Conservation (phyloP, 164 flowering plant genomes). For the Umbellularia californica region DNA sequence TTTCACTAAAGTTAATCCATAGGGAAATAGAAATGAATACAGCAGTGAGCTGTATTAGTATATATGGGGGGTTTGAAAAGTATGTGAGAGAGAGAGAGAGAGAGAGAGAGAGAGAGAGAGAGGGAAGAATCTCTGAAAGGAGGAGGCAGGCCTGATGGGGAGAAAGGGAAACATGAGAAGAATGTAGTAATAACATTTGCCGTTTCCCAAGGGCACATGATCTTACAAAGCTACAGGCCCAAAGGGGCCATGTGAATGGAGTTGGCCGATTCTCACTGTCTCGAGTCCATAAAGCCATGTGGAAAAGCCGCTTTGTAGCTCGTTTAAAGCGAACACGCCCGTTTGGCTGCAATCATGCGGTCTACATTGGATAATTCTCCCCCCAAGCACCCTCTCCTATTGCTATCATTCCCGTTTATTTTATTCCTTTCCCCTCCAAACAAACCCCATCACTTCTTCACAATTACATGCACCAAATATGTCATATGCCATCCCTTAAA, state of each 20-base stretch:
- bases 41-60: not conserved
- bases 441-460: not conserved
- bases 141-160: not conserved
- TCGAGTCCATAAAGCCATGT: conserved; percentile 48
- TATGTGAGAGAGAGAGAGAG: not conserved
- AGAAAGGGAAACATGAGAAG: conserved; percentile 10
- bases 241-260: conserved; percentile 12
- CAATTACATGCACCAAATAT: not conserved
- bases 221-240: conserved; percentile 5
- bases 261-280: conserved; percentile 13
- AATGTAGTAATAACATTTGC: conserved; percentile 11
- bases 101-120: not conserved
- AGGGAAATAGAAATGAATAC: not conserved
- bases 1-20: no score
- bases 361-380: conserved; percentile 47
- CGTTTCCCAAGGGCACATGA: conserved; percentile 31
- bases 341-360: conserved; percentile 75
- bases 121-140: conserved; percentile 1
- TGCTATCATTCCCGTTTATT: not conserved
- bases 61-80: not conserved
- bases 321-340: conserved; percentile 73
- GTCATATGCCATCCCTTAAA: not conserved
- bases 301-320: conserved; percentile 51
- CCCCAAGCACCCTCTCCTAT: not conserved
- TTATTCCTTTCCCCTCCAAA: not conserved